Conservation (phyloP, 441 rosid species). For the Dalechampia spathulata region DNA sequence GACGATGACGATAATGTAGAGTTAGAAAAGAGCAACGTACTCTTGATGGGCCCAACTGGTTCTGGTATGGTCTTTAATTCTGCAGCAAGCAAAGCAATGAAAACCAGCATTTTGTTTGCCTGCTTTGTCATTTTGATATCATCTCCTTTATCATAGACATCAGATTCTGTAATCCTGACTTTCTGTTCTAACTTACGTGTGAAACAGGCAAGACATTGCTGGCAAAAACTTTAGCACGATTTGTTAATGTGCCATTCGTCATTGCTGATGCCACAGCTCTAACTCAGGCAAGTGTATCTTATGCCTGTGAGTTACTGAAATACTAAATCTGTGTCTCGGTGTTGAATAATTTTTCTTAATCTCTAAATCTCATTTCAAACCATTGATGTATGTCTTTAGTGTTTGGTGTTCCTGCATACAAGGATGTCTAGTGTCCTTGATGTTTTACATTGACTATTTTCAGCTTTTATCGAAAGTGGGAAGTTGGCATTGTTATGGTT, state of each 20-base stretch:
- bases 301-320: background rate
- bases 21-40: conserved; percentile 93
- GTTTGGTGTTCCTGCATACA: background rate
- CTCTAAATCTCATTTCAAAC: background rate
- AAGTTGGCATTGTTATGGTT: background rate
- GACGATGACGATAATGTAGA: conserved; percentile 77
- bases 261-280: conserved; percentile 96
- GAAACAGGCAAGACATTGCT: conserved; percentile 88
- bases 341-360: background rate
- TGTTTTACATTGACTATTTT: background rate
- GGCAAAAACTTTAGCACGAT: conserved; percentile 90
- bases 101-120: too few relatives aligned
- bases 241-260: conserved; percentile 93
- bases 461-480: background rate
- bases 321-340: background rate
- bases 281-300: conserved; percentile 65
- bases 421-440: too few relatives aligned
- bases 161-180: conserved; percentile 4
- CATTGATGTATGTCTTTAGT: background rate
- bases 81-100: too few relatives aligned
- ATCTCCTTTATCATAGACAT: conserved; percentile 1
- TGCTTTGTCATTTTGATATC: conserved; percentile 1
- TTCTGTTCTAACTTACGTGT: conserved; percentile 24
- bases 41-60: conserved; percentile 95
- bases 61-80: conserved; percentile 79